phyloP scores from a whole-genome alignment of 192 early-diverging fungal species.

The Coemansia biformis region DNA sequence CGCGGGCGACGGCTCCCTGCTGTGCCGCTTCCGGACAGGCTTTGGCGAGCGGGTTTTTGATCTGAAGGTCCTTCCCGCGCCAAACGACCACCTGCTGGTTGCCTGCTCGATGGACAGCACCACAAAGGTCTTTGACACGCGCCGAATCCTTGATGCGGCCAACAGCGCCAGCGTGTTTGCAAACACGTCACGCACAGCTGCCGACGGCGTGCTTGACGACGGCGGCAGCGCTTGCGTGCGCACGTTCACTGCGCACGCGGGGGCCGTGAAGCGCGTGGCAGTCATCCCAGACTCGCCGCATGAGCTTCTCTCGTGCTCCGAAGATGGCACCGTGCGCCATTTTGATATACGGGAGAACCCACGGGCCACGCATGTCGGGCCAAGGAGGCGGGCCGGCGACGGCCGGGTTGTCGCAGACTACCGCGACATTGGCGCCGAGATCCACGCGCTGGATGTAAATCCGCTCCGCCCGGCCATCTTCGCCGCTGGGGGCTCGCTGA shows the following conservation, averaged over 20 bases:
- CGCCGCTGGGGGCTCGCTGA: conserved; percentile 56
- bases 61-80: conserved; percentile 60
- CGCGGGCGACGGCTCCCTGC: conserved; percentile 36
- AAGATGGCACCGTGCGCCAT: conserved; percentile 56
- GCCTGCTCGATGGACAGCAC: conserved; percentile 60
- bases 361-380: conserved; percentile 1
- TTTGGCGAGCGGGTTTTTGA: conserved; percentile 76
- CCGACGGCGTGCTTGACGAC: conserved; percentile 4
- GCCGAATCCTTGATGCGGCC: conserved; percentile 11
- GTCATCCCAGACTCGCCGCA: conserved; percentile 44
- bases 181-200: not conserved
- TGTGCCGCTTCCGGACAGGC: conserved; percentile 49
- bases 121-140: conserved; percentile 54
- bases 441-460: conserved; percentile 53
- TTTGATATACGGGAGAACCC: conserved; percentile 53
- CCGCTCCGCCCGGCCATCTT: conserved; percentile 49
- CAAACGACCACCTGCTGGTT: conserved; percentile 55
- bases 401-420: conserved; percentile 51
- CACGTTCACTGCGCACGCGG: conserved; percentile 51
- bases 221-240: conserved; percentile 25
- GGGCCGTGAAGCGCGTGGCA: conserved; percentile 51
- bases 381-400: conserved; percentile 1
- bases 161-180: conserved; percentile 1
- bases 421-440: conserved; percentile 33
- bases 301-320: conserved; percentile 56